A percentile compares a stretch with the other conserved stretches of the same genome.
phyloP scores from a whole-genome alignment of 2,329 filamentous ascomycete genomes.

The Epichloe scottii region DNA sequence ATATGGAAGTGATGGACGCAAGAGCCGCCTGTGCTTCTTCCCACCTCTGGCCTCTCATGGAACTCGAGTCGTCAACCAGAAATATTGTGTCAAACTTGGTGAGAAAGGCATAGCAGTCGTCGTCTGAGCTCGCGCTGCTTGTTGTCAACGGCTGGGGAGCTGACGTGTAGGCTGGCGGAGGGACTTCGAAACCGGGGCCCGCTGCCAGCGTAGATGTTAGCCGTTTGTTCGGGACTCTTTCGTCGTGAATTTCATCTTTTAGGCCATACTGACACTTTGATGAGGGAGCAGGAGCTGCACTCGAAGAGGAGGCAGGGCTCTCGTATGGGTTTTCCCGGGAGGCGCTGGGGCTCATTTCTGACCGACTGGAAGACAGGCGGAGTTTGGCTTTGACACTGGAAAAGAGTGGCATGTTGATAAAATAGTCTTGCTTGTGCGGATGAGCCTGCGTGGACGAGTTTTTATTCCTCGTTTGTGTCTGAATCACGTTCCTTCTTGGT shows the following conservation, averaged over 20 bases:
- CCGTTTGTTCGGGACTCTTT: too few relatives aligned
- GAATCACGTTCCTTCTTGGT: too few relatives aligned
- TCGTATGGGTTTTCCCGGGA: neutral
- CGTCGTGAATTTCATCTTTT: neutral
- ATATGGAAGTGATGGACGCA: conserved; percentile 65
- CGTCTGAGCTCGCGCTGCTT: conserved; percentile 17
- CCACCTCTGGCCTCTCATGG: conserved; percentile 73
- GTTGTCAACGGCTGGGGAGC: neutral
- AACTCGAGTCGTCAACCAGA: conserved; percentile 82
- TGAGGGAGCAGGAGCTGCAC: neutral
- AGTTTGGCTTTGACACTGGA: neutral
- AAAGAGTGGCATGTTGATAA: neutral
- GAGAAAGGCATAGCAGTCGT: conserved; percentile 68
- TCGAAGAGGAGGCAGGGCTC: neutral
- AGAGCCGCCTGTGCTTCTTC: conserved; percentile 59
- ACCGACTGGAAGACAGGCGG: neutral
- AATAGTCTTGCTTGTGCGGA: too few relatives aligned
- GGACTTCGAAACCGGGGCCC: neutral
- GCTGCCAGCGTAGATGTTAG: neutral
- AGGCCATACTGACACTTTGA: neutral
- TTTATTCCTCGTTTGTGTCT: neutral
- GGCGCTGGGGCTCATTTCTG: neutral
- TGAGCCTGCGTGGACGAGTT: neutral
- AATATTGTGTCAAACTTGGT: conserved; percentile 74
- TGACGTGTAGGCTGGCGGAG: neutral